Conservation (phyloP, 331 rosid species). For the Malus hybrid region DNA sequence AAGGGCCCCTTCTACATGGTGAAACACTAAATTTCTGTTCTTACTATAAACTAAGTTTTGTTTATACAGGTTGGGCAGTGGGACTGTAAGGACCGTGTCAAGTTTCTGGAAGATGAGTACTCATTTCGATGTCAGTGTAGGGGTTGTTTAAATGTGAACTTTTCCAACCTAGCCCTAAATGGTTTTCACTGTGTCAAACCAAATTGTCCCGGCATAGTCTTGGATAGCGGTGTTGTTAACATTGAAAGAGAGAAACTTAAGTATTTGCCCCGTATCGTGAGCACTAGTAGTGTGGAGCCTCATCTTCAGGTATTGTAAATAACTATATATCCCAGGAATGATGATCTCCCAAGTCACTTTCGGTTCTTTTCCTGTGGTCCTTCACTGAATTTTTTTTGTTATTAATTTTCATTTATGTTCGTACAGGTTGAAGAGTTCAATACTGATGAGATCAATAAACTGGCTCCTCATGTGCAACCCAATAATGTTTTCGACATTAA, state of each 20-base stretch:
- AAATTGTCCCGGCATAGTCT: conserved; percentile 62
- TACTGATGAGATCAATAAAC: conserved; percentile 17
- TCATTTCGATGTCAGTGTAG: conserved; percentile 60
- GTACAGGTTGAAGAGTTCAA: conserved; percentile 10
- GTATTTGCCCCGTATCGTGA: conserved; percentile 9
- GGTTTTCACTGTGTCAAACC: conserved; percentile 58
- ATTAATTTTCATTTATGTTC: not conserved
- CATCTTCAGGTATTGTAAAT: conserved; percentile 25
- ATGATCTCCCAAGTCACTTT: not conserved
- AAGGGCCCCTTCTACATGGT: too few species aligned
- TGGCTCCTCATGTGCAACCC: conserved; percentile 17
- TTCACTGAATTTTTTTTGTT: not conserved
- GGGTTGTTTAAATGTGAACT: conserved; percentile 59
- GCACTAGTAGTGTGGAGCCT: conserved; percentile 24
- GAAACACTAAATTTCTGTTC: not conserved
- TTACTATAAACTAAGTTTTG: not conserved
- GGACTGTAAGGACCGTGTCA: conserved; percentile 65
- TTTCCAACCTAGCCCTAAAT: conserved; percentile 57
- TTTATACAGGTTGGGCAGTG: conserved; percentile 78
- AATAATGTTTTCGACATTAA: conserved; percentile 19
- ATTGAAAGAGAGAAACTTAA: conserved; percentile 45
- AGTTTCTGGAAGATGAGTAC: conserved; percentile 66
- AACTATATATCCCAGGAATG: conserved; percentile 1
- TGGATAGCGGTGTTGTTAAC: conserved; percentile 49
- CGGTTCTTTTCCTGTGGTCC: not conserved